Conservation (phyloP, 164 flowering plant species). For the Magnolia officinalis region DNA sequence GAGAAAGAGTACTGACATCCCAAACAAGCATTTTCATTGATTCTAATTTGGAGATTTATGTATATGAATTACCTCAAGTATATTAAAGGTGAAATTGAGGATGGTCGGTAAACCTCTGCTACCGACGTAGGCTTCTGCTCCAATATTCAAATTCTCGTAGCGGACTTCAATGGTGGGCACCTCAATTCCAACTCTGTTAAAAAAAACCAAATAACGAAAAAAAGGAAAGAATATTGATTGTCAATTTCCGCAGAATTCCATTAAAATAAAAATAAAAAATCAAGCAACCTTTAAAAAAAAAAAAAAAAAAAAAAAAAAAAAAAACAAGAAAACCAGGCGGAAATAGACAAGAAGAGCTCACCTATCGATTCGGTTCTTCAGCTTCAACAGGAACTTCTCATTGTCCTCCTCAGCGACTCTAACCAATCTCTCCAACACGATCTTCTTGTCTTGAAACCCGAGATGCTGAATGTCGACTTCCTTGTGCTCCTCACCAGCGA, state of each 20-base stretch:
- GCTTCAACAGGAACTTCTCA: slow-evolving; percentile 62
- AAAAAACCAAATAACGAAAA: background rate
- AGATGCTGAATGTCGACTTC: slow-evolving; percentile 39
- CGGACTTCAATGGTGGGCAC: slow-evolving; percentile 40
- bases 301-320: background rate
- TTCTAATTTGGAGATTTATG: background rate
- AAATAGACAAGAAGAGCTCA: slow-evolving; percentile 1
- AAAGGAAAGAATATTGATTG: background rate
- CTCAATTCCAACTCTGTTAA: slow-evolving; percentile 42
- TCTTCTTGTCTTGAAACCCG: slow-evolving; percentile 36
- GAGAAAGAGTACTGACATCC: background rate
- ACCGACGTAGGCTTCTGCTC: slow-evolving; percentile 53
- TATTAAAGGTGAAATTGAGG: slow-evolving; percentile 38
- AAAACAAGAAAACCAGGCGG: slow-evolving; percentile 7
- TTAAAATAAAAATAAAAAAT: background rate
- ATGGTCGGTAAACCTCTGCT: slow-evolving; percentile 65
- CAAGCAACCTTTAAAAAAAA: background rate
- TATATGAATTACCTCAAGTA: slow-evolving; percentile 44
- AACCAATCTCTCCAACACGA: slow-evolving; percentile 52
- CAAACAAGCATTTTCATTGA: background rate
- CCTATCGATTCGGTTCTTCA: slow-evolving; percentile 44
- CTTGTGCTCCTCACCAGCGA: slow-evolving; percentile 23
- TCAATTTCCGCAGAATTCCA: background rate
- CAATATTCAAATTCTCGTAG: slow-evolving; percentile 39
- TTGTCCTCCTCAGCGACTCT: slow-evolving; percentile 61